These are phyloP conservation scores for Cryptococcus neoformans DNA, from an alignment of 1,284 basidiomycete genomes.

Conservation along the genomic window DNA sequence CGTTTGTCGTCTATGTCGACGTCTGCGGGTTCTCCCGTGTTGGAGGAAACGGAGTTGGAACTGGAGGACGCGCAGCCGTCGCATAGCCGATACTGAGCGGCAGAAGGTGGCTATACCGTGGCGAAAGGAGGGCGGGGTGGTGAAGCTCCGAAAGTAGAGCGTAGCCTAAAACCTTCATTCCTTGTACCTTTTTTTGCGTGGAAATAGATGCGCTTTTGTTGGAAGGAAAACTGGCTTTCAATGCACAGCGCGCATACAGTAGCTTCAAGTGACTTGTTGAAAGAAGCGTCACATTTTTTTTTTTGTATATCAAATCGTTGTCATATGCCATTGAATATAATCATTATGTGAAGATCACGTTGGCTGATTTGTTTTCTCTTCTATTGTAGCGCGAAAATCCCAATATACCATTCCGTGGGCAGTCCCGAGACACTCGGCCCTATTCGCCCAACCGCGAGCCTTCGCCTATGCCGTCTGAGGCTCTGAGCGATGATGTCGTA, in stretches of 20 bases:
- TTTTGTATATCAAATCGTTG: neutral
- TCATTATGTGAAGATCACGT: neutral
- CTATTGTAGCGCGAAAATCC: constrained; percentile 14
- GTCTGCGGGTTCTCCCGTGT: constrained; percentile 12
- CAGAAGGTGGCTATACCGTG: neutral
- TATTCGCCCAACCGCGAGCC: constrained; percentile 1
- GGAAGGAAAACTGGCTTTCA: neutral
- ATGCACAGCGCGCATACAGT: neutral
- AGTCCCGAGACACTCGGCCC: constrained; percentile 1
- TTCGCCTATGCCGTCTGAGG: neutral
- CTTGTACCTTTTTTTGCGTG: neutral
- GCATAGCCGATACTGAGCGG: constrained; percentile 7
- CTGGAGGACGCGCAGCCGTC: constrained; percentile 12
- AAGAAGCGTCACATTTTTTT: neutral
- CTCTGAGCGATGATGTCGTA: neutral
- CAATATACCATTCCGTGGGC: constrained; percentile 4
- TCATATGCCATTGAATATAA: neutral
- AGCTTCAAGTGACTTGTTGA: neutral
- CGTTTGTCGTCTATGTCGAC: constrained; percentile 6
- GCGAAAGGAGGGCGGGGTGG: constrained; percentile 5
- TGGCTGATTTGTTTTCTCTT: neutral
- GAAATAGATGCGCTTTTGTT: neutral
- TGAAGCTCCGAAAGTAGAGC: constrained; percentile 1
- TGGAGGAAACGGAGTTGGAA: constrained; percentile 13
- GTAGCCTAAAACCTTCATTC: neutral